phyloP scores from a whole-genome alignment of 106 monocot species.

The Platanthera zijinensis region DNA sequence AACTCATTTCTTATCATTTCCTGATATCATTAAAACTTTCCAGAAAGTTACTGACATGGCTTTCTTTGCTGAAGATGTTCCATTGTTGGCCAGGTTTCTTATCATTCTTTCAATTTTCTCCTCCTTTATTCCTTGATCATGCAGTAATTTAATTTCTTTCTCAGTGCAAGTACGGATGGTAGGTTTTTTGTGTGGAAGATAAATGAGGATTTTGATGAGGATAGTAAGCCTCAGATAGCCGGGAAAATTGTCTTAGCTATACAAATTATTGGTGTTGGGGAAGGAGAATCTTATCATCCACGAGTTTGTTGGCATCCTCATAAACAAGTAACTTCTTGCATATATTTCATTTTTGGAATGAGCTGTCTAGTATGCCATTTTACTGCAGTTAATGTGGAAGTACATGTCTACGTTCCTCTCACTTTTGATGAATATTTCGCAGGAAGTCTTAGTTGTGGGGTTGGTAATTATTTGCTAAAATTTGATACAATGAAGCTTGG shows the following conservation, averaged over 20 bases:
- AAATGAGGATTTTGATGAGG: slow-evolving; percentile 79
- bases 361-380: not conserved
- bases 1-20: not conserved
- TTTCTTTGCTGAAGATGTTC: slow-evolving; percentile 99
- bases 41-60: slow-evolving; percentile 96
- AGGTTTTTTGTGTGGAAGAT: slow-evolving; percentile 93
- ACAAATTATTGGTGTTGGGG: slow-evolving; percentile 59
- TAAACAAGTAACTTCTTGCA: slow-evolving; percentile 66
- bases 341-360: slow-evolving; percentile 3
- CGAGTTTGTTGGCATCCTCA: slow-evolving; percentile 95
- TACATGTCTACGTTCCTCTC: not conserved
- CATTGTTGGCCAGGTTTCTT: slow-evolving; percentile 74
- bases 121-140: slow-evolving; percentile 2
- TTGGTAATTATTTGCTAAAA: slow-evolving; percentile 72
- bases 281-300: slow-evolving; percentile 70
- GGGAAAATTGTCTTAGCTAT: slow-evolving; percentile 73
- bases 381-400: not conserved
- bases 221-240: slow-evolving; percentile 73
- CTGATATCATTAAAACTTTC: slow-evolving; percentile 7
- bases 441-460: slow-evolving; percentile 88
- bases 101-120: slow-evolving; percentile 6
- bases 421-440: slow-evolving; percentile 7
- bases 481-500: slow-evolving; percentile 90
- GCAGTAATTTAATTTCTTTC: slow-evolving; percentile 6
- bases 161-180: slow-evolving; percentile 96